Conservation (phyloP, 192 early-diverging fungal genomes). For the Rhizophagus clarus region DNA sequence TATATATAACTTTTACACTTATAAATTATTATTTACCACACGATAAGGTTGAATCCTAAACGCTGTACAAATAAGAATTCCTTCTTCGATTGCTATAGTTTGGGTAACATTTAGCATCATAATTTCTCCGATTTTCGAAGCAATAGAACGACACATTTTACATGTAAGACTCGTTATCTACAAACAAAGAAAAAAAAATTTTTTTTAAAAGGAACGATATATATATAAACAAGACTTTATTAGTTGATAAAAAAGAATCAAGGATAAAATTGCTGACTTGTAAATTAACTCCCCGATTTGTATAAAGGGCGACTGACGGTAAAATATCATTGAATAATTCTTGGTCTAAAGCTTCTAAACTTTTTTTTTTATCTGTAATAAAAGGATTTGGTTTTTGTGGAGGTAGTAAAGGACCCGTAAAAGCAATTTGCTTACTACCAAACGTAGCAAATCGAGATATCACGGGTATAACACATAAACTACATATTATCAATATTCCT, state of each 20-base stretch:
- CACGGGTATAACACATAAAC: neutral
- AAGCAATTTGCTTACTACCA: neutral
- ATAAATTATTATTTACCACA: neutral
- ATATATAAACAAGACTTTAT: no score
- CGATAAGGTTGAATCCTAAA: neutral
- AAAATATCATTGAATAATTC: neutral
- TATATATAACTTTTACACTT: no score
- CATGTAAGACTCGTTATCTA: neutral
- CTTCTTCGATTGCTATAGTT: neutral
- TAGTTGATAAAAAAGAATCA: neutral
- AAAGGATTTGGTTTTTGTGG: neutral
- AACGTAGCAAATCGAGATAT: neutral
- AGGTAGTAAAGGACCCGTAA: neutral
- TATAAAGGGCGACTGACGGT: neutral
- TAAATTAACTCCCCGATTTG: neutral
- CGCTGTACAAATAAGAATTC: neutral
- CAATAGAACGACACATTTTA: neutral
- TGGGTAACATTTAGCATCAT: neutral
- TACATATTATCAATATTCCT: neutral
- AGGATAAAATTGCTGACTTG: neutral
- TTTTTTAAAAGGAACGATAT: neutral
- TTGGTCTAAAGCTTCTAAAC: neutral
- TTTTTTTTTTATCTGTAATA: neutral
- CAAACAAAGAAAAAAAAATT: neutral
- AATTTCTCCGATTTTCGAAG: neutral